A percentile compares a stretch with the other conserved stretches of the same genome.
These are phyloP conservation scores for Penicillium turbatum DNA, from an alignment of 495 filamentous ascomycete genomes.

Conservation along the genomic window DNA sequence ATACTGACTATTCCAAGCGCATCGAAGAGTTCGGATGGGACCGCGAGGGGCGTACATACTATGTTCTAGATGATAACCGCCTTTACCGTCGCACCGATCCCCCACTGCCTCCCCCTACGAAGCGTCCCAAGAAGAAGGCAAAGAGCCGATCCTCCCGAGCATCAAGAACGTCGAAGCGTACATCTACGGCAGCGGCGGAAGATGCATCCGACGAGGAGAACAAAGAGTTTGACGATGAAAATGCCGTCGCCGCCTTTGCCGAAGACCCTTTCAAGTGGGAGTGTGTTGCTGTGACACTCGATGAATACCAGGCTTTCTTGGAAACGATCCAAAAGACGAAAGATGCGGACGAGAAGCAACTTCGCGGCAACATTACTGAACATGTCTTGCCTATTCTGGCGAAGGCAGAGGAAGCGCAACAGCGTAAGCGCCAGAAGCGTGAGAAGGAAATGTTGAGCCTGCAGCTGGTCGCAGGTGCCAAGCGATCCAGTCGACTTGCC, in stretches of 20 bases:
- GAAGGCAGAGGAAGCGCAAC: conserved; percentile 71
- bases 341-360: conserved; percentile 74
- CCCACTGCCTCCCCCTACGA: conserved; percentile 49
- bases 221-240: conserved; percentile 24
- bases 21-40: conserved; percentile 93
- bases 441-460: conserved; percentile 77
- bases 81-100: conserved; percentile 80
- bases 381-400: conserved; percentile 80
- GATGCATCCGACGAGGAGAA: conserved; percentile 53
- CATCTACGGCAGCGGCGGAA: conserved; percentile 48
- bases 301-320: conserved; percentile 72
- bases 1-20: conserved; percentile 53
- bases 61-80: conserved; percentile 89
- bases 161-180: conserved; percentile 67
- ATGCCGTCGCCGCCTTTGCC: conserved; percentile 29
- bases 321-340: conserved; percentile 65
- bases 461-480: conserved; percentile 85
- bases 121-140: conserved; percentile 64
- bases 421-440: conserved; percentile 58
- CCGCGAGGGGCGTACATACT: conserved; percentile 75
- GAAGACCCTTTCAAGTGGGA: conserved; percentile 68
- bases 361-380: conserved; percentile 63
- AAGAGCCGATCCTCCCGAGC: conserved; percentile 71
- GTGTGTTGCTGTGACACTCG: conserved; percentile 74
- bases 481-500: conserved; percentile 84